A percentile compares a stretch with the other conserved stretches of the same genome.
Evolutionary conservation across 208 protist species (phyloP).

Genomic region (Wallacemonas sp.): DNA sequence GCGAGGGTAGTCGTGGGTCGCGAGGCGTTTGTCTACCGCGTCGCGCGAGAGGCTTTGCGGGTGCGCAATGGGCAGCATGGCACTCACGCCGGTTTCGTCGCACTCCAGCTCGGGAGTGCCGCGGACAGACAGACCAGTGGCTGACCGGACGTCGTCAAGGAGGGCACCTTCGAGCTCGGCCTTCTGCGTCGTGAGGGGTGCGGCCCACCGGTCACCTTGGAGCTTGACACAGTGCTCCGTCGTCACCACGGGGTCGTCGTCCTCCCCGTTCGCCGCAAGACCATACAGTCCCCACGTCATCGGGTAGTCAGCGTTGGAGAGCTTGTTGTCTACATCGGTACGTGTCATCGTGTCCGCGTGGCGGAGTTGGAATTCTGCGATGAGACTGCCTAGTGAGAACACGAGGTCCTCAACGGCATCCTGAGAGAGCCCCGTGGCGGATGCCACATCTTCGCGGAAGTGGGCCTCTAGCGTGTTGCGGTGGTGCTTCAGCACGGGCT

Average conservation of each 20-base stretch:
- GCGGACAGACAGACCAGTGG: background rate
- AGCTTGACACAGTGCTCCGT: constrained; percentile 31
- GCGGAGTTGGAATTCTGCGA: constrained; percentile 20
- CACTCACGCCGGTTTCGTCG: constrained; percentile 1
- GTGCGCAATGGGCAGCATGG: background rate
- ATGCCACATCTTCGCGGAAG: constrained; percentile 27
- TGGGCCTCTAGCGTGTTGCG: constrained; percentile 17
- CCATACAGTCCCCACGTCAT: constrained; percentile 41
- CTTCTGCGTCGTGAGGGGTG: background rate
- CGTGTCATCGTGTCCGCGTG: constrained; percentile 9
- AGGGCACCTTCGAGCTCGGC: constrained; percentile 9
- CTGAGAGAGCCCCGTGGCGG: constrained; percentile 8
- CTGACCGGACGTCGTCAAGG: constrained; percentile 14
- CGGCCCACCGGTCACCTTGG: constrained; percentile 16
- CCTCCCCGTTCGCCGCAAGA: background rate
- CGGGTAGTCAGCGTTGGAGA: constrained; percentile 22
- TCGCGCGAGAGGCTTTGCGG: constrained; percentile 6
- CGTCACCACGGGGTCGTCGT: background rate
- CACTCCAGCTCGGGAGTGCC: constrained; percentile 6
- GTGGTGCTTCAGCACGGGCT: constrained; percentile 9
- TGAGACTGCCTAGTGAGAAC: constrained; percentile 23
- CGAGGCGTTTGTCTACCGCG: constrained; percentile 3
- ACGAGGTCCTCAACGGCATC: constrained; percentile 16
- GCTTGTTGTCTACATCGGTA: constrained; percentile 11
- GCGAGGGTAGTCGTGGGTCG: constrained; percentile 5